Evolutionary conservation across 2,329 filamentous ascomycete genomes (phyloP), one percentile per base, ranked within the genome.

Genomic region (Claviceps sp.): DNA sequence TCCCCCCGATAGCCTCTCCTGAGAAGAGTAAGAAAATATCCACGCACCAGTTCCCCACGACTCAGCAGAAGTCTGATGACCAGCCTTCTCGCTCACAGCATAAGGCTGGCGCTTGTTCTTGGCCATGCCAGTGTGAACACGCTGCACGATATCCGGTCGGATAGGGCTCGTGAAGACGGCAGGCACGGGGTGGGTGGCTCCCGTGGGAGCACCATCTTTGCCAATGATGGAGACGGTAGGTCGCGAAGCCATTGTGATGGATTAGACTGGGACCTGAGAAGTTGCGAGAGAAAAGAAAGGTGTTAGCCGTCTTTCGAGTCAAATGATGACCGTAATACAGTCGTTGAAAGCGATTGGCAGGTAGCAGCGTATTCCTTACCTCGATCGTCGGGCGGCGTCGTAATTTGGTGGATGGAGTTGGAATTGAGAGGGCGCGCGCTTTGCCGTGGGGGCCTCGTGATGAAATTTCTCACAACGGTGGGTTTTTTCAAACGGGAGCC

Each of bases 91-190:
- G 85, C 89, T 95, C 81, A 98, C 93, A 69, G 93, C 84, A 76
- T 98, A 98, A 65, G 93, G 90, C 69, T 98, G 93, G 74, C 93
- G 86, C 85, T 95, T 96, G 85, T 98, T 98, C 88, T 98, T 98
- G 73, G 91, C 91, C 81, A 98, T 94, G 70, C 93, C 93, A 69
- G 88, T 95, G 85, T 98, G 93, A 68, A 97, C 86, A 75, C 90
- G 86, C 83, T 97, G 91, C 72, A 98, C 93, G 72, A 98, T 95
- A 78, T 98, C 93, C 69, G 90, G 87, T 74, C 93, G 91, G 81
- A 98, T 97, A 65, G 93, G 93, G 66, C 87, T 82, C 75, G 82
- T 83, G 86, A 98, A 98, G 78, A 98, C 91, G 76, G 88, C 84
- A 70, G 94, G 93, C 67, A 97, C 84, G 72, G 93, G 82, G 75